These are phyloP conservation scores for Paradendryphiella salina DNA, from an alignment of 2,329 filamentous ascomycete species.

Conservation along the genomic window DNA sequence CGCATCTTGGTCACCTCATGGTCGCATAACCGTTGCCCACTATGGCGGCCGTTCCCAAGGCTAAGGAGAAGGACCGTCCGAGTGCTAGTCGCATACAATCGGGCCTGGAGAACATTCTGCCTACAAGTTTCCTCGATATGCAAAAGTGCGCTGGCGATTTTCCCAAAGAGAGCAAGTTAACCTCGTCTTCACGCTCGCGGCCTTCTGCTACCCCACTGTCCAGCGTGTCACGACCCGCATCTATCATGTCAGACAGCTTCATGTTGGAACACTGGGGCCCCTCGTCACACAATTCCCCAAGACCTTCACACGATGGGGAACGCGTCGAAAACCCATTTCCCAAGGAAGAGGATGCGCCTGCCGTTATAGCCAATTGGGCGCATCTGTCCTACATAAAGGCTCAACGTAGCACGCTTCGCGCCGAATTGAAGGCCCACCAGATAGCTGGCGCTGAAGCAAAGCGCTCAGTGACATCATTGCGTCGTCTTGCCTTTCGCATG, in stretches of 20 bases:
- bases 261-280: slow-evolving; percentile 34
- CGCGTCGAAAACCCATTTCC: slow-evolving; percentile 17
- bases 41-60: slow-evolving; percentile 25
- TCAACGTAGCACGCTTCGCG: slow-evolving; percentile 40
- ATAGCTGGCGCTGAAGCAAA: slow-evolving; percentile 41
- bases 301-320: slow-evolving; percentile 13
- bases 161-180: slow-evolving; percentile 25
- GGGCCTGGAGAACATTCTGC: slow-evolving; percentile 38
- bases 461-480: slow-evolving; percentile 41
- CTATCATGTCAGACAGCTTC: slow-evolving; percentile 44
- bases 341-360: slow-evolving; percentile 29
- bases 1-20: slow-evolving; percentile 17
- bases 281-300: slow-evolving; percentile 18
- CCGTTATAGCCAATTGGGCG: slow-evolving; percentile 43
- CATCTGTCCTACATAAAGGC: slow-evolving; percentile 44
- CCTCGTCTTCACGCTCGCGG: slow-evolving; percentile 20
- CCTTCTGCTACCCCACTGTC: slow-evolving; percentile 28
- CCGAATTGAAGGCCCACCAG: slow-evolving; percentile 41
- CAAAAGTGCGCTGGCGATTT: slow-evolving; percentile 13
- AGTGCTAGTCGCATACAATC: slow-evolving; percentile 23
- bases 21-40: slow-evolving; percentile 15
- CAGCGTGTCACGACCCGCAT: slow-evolving; percentile 35
- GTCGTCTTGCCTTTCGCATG: slow-evolving; percentile 45
- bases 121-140: slow-evolving; percentile 26
- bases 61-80: slow-evolving; percentile 25